phyloP scores from a whole-genome alignment of 495 filamentous ascomycete species.

The Neurospora sp. region DNA sequence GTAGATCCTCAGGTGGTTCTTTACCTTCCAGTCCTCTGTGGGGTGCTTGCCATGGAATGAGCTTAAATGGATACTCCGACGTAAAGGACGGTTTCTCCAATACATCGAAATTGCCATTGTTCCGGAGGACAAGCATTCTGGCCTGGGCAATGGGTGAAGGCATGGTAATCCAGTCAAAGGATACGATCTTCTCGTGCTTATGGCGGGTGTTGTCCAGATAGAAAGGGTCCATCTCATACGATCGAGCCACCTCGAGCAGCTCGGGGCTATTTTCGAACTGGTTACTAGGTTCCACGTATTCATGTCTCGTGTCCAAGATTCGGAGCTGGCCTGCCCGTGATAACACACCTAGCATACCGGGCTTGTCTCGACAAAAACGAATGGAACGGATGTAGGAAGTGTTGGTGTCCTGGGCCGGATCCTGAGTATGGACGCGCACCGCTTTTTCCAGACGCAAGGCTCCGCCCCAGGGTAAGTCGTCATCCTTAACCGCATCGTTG shows the following conservation, averaged over 20 bases:
- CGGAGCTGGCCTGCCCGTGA: conserved; percentile 72
- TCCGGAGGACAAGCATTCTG: conserved; percentile 56
- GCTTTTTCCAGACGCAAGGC: conserved; percentile 60
- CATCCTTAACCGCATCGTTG: conserved; percentile 34
- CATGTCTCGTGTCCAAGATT: conserved; percentile 57
- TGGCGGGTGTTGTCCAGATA: conserved; percentile 31
- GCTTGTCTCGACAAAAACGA: conserved; percentile 65
- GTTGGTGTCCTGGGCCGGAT: conserved; percentile 33
- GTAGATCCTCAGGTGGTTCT: background rate
- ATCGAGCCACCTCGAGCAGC: conserved; percentile 40
- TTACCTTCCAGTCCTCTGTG: conserved; percentile 37
- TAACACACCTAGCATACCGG: conserved; percentile 64
- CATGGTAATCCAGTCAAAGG: conserved; percentile 75
- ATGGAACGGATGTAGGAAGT: conserved; percentile 60
- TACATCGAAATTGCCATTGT: conserved; percentile 57
- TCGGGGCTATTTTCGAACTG: conserved; percentile 35
- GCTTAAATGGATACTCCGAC: conserved; percentile 36
- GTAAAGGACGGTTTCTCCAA: conserved; percentile 50
- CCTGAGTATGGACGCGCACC: conserved; percentile 27
- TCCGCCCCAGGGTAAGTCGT: conserved; percentile 42
- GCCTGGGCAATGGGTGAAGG: conserved; percentile 50
- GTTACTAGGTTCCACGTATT: conserved; percentile 35
- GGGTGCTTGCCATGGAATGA: conserved; percentile 37
- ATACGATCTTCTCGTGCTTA: conserved; percentile 58
- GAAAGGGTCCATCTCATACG: conserved; percentile 42